Evolutionary conservation across 2,329 filamentous ascomycete species (phyloP).

Genomic region (Ramularia collo-cygni): DNA sequence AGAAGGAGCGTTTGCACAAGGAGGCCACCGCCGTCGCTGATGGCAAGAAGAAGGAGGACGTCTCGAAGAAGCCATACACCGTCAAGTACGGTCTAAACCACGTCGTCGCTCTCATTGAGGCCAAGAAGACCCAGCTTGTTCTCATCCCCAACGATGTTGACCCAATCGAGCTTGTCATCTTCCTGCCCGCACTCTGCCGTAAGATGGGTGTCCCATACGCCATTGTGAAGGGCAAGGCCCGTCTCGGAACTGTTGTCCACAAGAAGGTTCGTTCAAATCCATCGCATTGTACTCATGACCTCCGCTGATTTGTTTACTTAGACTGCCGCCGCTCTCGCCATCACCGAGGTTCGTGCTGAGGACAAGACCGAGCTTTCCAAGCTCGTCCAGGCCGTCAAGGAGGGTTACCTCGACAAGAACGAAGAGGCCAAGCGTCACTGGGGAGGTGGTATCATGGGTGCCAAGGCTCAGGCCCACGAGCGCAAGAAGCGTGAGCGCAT

Average conservation of each 20-base stretch:
- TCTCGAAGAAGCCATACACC: slow-evolving; percentile 98
- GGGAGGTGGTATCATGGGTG: slow-evolving; percentile 99
- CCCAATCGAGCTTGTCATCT: slow-evolving; percentile 98
- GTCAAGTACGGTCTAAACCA: slow-evolving; percentile 99
- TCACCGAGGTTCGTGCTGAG: slow-evolving; percentile 95
- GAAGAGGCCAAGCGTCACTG: slow-evolving; percentile 88
- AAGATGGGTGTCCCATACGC: slow-evolving; percentile 99
- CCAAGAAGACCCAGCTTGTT: slow-evolving; percentile 98
- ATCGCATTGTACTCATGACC: background rate
- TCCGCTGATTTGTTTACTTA: slow-evolving; percentile 33
- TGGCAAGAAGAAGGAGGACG: slow-evolving; percentile 99
- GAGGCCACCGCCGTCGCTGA: slow-evolving; percentile 96
- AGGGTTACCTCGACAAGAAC: slow-evolving; percentile 93
- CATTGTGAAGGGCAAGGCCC: slow-evolving; percentile 99
- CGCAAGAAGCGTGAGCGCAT: slow-evolving; percentile 92
- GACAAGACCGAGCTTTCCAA: slow-evolving; percentile 98
- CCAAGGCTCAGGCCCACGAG: slow-evolving; percentile 74
- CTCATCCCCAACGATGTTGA: slow-evolving; percentile 99
- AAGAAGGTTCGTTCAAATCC: slow-evolving; percentile 71
- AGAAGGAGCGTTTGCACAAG: slow-evolving; percentile 98
- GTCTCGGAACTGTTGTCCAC: slow-evolving; percentile 97
- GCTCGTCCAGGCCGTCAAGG: slow-evolving; percentile 93
- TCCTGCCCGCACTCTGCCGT: slow-evolving; percentile 96
- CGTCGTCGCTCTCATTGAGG: slow-evolving; percentile 93
- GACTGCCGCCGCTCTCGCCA: slow-evolving; percentile 91